Evolutionary conservation across 805 yeast genomes (phyloP).

Genomic region (Candida andamanensis): DNA sequence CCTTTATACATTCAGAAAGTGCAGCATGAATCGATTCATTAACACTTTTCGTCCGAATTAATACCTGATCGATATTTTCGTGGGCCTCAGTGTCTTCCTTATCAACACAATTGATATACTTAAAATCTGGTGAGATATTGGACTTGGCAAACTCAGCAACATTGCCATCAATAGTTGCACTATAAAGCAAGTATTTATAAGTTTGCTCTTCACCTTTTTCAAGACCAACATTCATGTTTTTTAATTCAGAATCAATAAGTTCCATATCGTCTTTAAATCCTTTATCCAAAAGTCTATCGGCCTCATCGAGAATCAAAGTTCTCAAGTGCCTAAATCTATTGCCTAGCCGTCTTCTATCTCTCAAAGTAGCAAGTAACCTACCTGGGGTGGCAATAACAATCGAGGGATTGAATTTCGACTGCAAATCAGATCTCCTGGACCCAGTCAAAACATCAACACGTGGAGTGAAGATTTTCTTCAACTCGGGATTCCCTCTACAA

Average conservation of each 20-base stretch:
- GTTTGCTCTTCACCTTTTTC: slow-evolving; percentile 20
- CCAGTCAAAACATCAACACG: slow-evolving; percentile 60
- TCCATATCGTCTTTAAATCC: slow-evolving; percentile 70
- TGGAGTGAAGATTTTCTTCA: slow-evolving; percentile 16
- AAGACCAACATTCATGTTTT: slow-evolving; percentile 16
- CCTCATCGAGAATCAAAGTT: slow-evolving; percentile 81
- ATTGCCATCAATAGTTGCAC: slow-evolving; percentile 77
- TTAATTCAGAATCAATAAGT: slow-evolving; percentile 49
- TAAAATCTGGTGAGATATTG: slow-evolving; percentile 49
- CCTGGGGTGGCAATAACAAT: slow-evolving; percentile 90
- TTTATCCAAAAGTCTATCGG: slow-evolving; percentile 78
- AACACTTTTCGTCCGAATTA: slow-evolving; percentile 50
- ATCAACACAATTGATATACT: slow-evolving; percentile 69
- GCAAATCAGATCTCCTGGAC: slow-evolving; percentile 43
- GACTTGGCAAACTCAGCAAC: slow-evolving; percentile 62
- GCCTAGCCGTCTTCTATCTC: slow-evolving; percentile 35
- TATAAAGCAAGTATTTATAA: slow-evolving; percentile 69
- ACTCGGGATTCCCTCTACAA: slow-evolving; percentile 15
- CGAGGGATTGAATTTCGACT: slow-evolving; percentile 37
- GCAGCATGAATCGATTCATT: slow-evolving; percentile 60
- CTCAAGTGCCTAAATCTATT: slow-evolving; percentile 49
- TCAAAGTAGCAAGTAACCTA: slow-evolving; percentile 60
- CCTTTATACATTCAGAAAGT: slow-evolving; percentile 36
- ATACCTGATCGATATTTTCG: slow-evolving; percentile 67
- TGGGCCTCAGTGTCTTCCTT: slow-evolving; percentile 69